These are phyloP conservation scores for Cystofilobasidium bisporidii DNA, from an alignment of 768 basidiomycete species.

Conservation along the genomic window DNA sequence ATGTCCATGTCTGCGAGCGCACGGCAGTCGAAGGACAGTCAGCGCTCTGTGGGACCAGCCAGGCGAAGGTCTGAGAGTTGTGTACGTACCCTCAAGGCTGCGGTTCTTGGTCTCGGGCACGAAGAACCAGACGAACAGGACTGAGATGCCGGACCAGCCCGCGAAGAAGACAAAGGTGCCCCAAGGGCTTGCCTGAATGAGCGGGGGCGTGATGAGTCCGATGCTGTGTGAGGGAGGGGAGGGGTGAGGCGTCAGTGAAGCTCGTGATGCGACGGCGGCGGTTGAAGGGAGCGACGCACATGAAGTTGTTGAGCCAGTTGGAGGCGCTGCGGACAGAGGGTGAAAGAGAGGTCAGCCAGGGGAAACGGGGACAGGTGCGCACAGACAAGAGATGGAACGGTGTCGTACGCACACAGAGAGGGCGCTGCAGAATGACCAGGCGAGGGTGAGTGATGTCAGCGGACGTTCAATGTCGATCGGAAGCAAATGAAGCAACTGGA, in stretches of 20 bases:
- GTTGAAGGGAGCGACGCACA: too few relatives aligned
- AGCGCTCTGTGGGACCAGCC: not conserved
- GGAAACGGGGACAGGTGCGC: not conserved
- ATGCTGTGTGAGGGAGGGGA: too few relatives aligned
- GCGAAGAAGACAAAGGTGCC: constrained; percentile 32
- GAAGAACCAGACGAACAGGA: constrained; percentile 27
- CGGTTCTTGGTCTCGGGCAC: constrained; percentile 31
- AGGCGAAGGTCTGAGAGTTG: too few relatives aligned
- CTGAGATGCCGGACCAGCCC: constrained; percentile 24
- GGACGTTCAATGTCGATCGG: too few relatives aligned
- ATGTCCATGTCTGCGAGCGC: not conserved
- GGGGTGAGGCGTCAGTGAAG: too few relatives aligned
- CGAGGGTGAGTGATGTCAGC: too few relatives aligned
- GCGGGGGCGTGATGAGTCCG: constrained; percentile 28
- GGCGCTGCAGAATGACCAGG: too few relatives aligned
- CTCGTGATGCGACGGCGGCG: too few relatives aligned
- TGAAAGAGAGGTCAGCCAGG: not conserved
- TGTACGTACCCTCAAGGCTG: constrained; percentile 27
- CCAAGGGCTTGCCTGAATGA: constrained; percentile 26
- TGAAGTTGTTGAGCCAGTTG: constrained; percentile 32
- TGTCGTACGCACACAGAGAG: constrained; percentile 2
- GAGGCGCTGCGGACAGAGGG: not conserved
- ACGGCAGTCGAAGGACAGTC: too few relatives aligned
- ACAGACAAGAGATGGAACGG: not conserved
- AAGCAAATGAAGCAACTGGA: too few relatives aligned